Evolutionary conservation across 225 moss, liverwort and hornwort genomes (phyloP).

Genomic region (Asterella californica): DNA sequence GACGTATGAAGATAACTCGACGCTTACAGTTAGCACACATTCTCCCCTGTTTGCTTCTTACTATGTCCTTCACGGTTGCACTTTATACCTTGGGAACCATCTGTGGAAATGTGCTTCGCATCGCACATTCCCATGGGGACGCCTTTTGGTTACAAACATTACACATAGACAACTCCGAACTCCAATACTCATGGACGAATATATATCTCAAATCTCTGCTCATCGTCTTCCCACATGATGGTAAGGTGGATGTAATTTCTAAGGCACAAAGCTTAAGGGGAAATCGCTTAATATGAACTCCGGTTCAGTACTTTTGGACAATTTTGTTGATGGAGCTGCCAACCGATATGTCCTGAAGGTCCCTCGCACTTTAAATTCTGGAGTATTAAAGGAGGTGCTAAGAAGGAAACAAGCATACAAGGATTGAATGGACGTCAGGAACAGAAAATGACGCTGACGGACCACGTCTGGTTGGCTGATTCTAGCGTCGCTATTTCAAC

Average conservation of each 20-base stretch:
- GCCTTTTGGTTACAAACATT: too few relatives aligned
- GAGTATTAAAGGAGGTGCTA: constrained; percentile 52
- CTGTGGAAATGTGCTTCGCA: too few relatives aligned
- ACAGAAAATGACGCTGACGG: constrained; percentile 48
- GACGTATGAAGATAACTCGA: too few relatives aligned
- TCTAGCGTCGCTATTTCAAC: constrained; percentile 60
- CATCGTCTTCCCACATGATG: neutral
- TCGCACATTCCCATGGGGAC: too few relatives aligned
- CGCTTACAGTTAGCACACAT: too few relatives aligned
- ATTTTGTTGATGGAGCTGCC: neutral
- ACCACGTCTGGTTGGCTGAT: constrained; percentile 67
- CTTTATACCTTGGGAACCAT: too few relatives aligned
- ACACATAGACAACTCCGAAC: too few relatives aligned
- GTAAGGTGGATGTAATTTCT: neutral
- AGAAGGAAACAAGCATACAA: constrained; percentile 55
- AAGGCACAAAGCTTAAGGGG: neutral
- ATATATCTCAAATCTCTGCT: too few relatives aligned
- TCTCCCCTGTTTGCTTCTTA: too few relatives aligned
- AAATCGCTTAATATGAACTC: neutral
- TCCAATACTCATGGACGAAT: too few relatives aligned
- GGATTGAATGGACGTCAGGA: constrained; percentile 43
- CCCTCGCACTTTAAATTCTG: constrained; percentile 63
- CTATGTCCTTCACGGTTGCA: too few relatives aligned
- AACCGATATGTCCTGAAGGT: constrained; percentile 36
- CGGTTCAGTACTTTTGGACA: neutral